Evolutionary conservation across 352 stramenopile species (phyloP).

Genomic region (Peronospora belbahrii): DNA sequence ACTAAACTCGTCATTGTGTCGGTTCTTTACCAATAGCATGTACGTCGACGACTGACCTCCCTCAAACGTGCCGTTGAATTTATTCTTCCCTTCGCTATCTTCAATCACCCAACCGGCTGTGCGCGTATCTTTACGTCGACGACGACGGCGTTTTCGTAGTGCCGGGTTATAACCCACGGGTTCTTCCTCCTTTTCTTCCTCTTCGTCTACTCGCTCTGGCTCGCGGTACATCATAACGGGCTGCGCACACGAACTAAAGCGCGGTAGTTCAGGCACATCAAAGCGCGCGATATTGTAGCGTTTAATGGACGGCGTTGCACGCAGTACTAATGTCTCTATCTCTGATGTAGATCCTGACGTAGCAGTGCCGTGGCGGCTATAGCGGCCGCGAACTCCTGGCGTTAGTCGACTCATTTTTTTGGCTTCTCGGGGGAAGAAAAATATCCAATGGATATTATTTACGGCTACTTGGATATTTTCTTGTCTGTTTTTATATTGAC

Average conservation of each 20-base stretch:
- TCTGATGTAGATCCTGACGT: background rate
- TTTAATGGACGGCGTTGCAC: constrained; percentile 82
- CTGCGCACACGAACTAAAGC: constrained; percentile 52
- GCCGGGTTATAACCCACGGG: constrained; percentile 65
- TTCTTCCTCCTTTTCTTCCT: constrained; percentile 77
- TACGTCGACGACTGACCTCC: constrained; percentile 79
- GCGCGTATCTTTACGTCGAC: constrained; percentile 65
- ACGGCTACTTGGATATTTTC: too few species aligned
- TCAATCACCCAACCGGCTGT: constrained; percentile 82
- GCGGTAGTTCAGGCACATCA: constrained; percentile 56
- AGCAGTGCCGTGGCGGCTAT: background rate
- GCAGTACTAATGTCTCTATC: constrained; percentile 70
- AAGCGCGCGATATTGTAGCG: constrained; percentile 85
- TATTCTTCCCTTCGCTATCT: constrained; percentile 74
- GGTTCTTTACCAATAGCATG: constrained; percentile 82
- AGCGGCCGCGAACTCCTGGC: background rate
- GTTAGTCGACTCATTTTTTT: background rate
- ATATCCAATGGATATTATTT: too few species aligned
- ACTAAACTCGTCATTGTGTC: constrained; percentile 83
- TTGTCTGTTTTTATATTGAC: too few species aligned
- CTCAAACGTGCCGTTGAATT: constrained; percentile 77
- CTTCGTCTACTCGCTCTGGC: constrained; percentile 67
- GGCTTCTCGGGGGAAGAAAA: too few species aligned
- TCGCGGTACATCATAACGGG: constrained; percentile 86
- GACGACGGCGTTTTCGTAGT: constrained; percentile 64